Evolutionary conservation across 2,329 filamentous ascomycete genomes (phyloP), one percentile per base, ranked within the genome.

Genomic region (Thelonectria blattea): DNA sequence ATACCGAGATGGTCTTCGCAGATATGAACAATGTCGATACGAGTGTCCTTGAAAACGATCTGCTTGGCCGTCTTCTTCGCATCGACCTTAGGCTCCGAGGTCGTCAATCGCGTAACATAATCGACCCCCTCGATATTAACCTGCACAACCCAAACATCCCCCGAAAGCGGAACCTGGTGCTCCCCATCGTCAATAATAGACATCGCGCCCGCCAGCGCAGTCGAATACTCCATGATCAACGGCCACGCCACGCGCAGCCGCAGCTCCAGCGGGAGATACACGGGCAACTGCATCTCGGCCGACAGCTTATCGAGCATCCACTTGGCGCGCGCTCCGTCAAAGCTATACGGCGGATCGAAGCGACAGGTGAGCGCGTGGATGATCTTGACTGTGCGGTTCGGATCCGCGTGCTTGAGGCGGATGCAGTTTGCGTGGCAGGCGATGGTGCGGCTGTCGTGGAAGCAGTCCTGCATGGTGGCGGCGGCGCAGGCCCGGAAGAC

Each of bases 1-100:
- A 58, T 9, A 2, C 56, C 56, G 32, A 45, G 34, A 34, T 52
- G 49, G 17, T 58, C 56, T 10, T 58, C 48, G 24, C 41, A 30
- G 7, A 52, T 22, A 17, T 58, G 43, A 5, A 47, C 10, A 7
- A 24, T 41, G 14, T 47, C 18, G 46, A 24, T 9, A 9, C 4
- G 17, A 11, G 5, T 11, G 37, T 20, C 1, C 24, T 10, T 5
- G 6, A 1, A 11, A 11, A 12, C 2, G 15, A 24, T 30, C 37
- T 7, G 2, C n/a, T 37, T 3, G 15, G 34, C 34, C 27, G 5
- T 30, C 27, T 37, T 27, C 9, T 14, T n/a, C 18, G 22, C 8
- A 6, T 10, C 34, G 14, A 24, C 22, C 17, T 3, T 15, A 15
- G 3, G 9, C 20, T 14, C 10, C 12, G 5, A 10, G 2, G 39